Percentiles rank a stretch among this genome's conserved stretches.
phyloP scores from a whole-genome alignment of 2,329 filamentous ascomycete genomes.

The Colletotrichum simmondsii region DNA sequence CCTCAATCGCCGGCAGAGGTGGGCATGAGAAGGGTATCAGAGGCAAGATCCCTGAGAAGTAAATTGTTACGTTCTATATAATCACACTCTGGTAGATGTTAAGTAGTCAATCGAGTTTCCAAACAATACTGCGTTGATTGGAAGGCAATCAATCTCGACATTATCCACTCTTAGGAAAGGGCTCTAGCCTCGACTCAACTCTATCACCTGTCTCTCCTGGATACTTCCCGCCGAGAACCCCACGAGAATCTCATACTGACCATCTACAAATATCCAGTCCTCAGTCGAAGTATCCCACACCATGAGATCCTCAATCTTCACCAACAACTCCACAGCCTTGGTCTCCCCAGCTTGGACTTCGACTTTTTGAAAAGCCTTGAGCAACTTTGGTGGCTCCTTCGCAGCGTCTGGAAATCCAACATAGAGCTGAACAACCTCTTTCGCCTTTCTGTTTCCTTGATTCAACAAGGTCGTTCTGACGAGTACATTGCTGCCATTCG shows the following conservation, averaged over 20 bases:
- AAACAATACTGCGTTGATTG: too few species aligned
- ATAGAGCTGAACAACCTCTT: constrained; percentile 15
- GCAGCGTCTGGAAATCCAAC: constrained; percentile 3
- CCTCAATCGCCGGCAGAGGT: too few species aligned
- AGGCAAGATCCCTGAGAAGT: too few species aligned
- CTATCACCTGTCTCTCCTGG: background rate
- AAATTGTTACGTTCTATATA: too few species aligned
- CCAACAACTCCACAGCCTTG: background rate
- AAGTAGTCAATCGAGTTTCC: too few species aligned
- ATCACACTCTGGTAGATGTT: too few species aligned
- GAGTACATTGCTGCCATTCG: background rate
- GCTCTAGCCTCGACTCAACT: background rate
- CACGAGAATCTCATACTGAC: background rate
- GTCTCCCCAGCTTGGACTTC: background rate
- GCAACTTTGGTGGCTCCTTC: constrained; percentile 4
- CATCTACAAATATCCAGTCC: background rate
- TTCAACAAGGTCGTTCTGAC: background rate
- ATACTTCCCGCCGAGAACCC: background rate
- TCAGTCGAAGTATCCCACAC: background rate
- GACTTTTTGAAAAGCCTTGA: background rate
- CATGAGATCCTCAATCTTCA: background rate
- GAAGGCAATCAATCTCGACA: too few species aligned
- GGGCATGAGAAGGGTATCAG: too few species aligned
- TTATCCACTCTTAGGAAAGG: too few species aligned
- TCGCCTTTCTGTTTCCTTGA: background rate